phyloP scores from a whole-genome alignment of 441 rosid genomes.

The Eruca vesicaria region DNA sequence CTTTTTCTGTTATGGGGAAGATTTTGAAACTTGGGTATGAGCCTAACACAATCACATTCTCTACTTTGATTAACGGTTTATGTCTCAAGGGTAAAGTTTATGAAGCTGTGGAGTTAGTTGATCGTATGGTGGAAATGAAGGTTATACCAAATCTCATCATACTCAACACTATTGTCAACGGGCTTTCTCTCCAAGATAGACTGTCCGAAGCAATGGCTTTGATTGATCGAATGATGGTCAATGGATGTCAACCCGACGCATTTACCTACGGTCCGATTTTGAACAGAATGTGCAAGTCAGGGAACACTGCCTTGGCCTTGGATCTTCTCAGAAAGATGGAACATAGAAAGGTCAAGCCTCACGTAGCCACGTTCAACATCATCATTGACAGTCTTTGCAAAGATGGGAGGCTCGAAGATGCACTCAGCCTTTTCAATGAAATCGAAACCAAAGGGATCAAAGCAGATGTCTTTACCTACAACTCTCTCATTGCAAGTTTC shows the following conservation, averaged over 20 bases:
- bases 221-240: background rate
- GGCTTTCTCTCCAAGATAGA: background rate
- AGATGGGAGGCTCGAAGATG: background rate
- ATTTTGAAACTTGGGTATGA: background rate
- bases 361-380: background rate
- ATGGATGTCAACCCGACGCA: background rate
- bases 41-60: background rate
- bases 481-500: background rate
- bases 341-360: background rate
- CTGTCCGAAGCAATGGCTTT: background rate
- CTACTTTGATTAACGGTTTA: background rate
- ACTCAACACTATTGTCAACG: background rate
- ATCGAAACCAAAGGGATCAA: background rate
- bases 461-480: background rate
- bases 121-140: background rate
- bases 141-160: background rate
- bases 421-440: background rate
- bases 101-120: background rate
- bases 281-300: background rate
- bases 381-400: background rate
- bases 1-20: background rate
- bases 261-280: background rate
- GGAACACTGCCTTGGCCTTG: too few relatives aligned
- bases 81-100: background rate
- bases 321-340: background rate